Conservation (phyloP, 441 rosid species). For the Populus hybrid region DNA sequence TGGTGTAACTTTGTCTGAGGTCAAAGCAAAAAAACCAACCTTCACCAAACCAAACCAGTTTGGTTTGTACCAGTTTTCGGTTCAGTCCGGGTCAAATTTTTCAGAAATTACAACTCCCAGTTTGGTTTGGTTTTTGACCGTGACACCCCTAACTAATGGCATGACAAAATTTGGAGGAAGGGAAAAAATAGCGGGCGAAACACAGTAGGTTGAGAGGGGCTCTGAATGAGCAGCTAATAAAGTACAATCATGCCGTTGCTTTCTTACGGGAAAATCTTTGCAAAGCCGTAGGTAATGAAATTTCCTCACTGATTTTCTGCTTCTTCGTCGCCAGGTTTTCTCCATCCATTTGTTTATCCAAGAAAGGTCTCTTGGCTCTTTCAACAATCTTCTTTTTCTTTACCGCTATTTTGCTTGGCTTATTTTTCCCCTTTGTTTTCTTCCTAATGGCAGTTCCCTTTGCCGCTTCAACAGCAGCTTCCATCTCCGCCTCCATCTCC, state of each 20-base stretch:
- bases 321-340: slow-evolving; percentile 37
- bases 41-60: no score
- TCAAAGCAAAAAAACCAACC: no score
- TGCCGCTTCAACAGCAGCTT: slow-evolving; percentile 60
- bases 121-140: no score
- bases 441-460: slow-evolving; percentile 47
- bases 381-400: slow-evolving; percentile 52
- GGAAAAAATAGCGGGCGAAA: background rate
- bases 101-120: no score
- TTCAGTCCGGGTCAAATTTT: no score
- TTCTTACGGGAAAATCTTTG: slow-evolving; percentile 53
- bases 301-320: slow-evolving; percentile 46
- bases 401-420: slow-evolving; percentile 59
- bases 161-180: background rate
- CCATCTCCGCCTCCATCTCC: slow-evolving; percentile 62
- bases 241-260: slow-evolving; percentile 15
- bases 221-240: background rate
- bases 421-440: slow-evolving; percentile 84
- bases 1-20: no score
- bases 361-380: slow-evolving; percentile 63
- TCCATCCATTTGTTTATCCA: slow-evolving; percentile 44
- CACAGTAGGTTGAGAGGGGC: background rate
- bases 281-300: slow-evolving; percentile 48
- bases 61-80: no score
- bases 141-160: background rate